A percentile compares a stretch with the other conserved stretches of the same genome.
These are phyloP conservation scores for Macadamia tetraphylla DNA, from an alignment of 164 flowering plant genomes.

Conservation along the genomic window DNA sequence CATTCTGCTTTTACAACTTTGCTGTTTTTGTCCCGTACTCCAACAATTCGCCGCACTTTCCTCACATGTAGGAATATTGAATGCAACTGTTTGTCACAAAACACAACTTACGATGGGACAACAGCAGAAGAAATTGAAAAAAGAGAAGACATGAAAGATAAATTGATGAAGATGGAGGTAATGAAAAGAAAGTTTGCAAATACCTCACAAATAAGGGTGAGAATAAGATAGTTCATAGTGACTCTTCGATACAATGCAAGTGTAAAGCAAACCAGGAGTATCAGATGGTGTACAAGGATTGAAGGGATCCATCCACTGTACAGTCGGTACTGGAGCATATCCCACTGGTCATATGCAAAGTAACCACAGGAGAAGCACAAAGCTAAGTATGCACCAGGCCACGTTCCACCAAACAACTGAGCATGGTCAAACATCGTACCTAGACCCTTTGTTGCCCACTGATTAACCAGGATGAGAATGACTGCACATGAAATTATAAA, in stretches of 20 bases:
- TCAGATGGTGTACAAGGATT: constrained; percentile 76
- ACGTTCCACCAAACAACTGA: constrained; percentile 57
- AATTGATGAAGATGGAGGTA: neutral
- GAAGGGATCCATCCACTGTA: constrained; percentile 84
- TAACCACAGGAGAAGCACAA: constrained; percentile 92
- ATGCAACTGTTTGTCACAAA: constrained; percentile 50
- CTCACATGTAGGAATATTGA: constrained; percentile 83
- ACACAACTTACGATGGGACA: too few species aligned
- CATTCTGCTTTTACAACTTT: constrained; percentile 66
- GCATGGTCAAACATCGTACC: constrained; percentile 73
- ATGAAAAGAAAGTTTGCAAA: neutral
- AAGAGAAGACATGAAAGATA: neutral
- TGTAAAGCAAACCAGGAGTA: constrained; percentile 84
- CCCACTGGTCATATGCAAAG: constrained; percentile 96
- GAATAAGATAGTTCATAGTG: constrained; percentile 92
- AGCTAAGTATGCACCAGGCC: constrained; percentile 76
- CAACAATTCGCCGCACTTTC: constrained; percentile 83
- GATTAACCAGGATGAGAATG: constrained; percentile 53
- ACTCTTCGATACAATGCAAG: constrained; percentile 82
- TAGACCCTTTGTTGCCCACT: constrained; percentile 37
- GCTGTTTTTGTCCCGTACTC: constrained; percentile 60
- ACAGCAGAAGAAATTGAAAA: too few species aligned
- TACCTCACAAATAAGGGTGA: constrained; percentile 96
- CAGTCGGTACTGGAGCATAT: constrained; percentile 73
- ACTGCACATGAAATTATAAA: constrained; percentile 38